phyloP scores from a whole-genome alignment of 768 basidiomycete species.

The Mycena kentingensis region DNA sequence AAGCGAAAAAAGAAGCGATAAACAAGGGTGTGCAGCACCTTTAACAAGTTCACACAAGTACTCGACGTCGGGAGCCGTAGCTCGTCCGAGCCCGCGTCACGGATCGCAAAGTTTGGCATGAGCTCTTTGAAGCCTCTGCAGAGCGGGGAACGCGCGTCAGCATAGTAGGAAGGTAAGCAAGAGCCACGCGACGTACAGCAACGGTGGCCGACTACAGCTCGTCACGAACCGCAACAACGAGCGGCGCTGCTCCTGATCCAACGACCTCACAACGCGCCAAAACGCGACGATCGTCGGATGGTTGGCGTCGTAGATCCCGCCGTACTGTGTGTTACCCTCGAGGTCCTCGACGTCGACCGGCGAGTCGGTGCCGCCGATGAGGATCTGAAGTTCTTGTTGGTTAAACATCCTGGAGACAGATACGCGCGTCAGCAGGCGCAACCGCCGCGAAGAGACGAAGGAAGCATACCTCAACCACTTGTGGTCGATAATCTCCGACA shows the following conservation, averaged over 20 bases:
- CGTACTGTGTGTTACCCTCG: conserved; percentile 74
- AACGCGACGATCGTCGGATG: conserved; percentile 76
- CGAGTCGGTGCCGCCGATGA: conserved; percentile 86
- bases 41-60: conserved; percentile 91
- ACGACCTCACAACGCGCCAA: conserved; percentile 68
- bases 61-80: conserved; percentile 73
- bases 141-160: not conserved
- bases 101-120: conserved; percentile 84
- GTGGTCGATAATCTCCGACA: conserved; percentile 89
- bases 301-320: conserved; percentile 72
- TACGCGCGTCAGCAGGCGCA: not conserved
- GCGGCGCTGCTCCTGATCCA: conserved; percentile 79
- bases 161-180: not conserved
- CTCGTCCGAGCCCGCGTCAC: conserved; percentile 76
- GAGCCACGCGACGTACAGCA: conserved; percentile 71
- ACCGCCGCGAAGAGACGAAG: not conserved
- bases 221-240: conserved; percentile 89
- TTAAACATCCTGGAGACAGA: conserved; percentile 81
- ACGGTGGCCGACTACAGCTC: conserved; percentile 85
- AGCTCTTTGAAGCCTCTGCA: conserved; percentile 83
- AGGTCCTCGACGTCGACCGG: conserved; percentile 86
- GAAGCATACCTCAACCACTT: conserved; percentile 74
- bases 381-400: conserved; percentile 90
- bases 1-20: not conserved
- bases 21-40: conserved; percentile 46